phyloP scores from a whole-genome alignment of 306 rosid species.

The Corylus avellana region DNA sequence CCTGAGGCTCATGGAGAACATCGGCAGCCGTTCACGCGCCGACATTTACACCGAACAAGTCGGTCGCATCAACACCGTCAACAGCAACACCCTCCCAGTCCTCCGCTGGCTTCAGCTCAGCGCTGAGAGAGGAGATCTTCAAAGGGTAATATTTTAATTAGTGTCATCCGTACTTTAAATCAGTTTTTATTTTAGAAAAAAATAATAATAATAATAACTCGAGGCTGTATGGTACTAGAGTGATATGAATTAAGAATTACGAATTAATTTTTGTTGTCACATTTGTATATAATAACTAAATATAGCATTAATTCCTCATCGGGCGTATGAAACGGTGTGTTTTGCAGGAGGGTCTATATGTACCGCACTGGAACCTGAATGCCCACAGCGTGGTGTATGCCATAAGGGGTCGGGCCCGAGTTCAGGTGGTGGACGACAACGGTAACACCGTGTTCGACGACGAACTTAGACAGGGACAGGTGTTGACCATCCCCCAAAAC shows the following conservation, averaged over 20 bases:
- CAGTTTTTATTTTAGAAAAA: no score
- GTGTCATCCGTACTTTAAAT: no score
- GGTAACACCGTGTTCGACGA: slow-evolving; percentile 48
- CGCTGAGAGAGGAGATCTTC: slow-evolving; percentile 42
- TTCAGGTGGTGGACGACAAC: slow-evolving; percentile 49
- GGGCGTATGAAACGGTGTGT: no score
- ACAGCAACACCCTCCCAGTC: slow-evolving; percentile 38
- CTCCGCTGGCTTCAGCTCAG: slow-evolving; percentile 41
- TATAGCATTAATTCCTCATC: no score
- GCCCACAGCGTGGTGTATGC: slow-evolving; percentile 51
- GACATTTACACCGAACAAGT: slow-evolving; percentile 45
- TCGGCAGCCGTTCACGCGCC: slow-evolving; percentile 31
- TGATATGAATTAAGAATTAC: no score
- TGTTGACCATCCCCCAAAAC: slow-evolving; percentile 58
- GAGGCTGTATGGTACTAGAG: no score
- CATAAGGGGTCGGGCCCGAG: slow-evolving; percentile 48
- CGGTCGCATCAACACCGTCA: slow-evolving; percentile 37
- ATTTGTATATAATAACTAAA: no score
- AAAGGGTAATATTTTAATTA: slow-evolving; percentile 16
- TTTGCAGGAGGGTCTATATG: slow-evolving; percentile 49
- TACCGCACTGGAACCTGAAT: slow-evolving; percentile 60
- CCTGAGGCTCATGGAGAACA: slow-evolving; percentile 31
- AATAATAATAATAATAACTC: no score
- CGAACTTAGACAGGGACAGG: slow-evolving; percentile 39
- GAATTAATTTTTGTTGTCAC: no score